Conservation (phyloP, 352 stramenopile species). For the Globisporangium apiculatum region DNA sequence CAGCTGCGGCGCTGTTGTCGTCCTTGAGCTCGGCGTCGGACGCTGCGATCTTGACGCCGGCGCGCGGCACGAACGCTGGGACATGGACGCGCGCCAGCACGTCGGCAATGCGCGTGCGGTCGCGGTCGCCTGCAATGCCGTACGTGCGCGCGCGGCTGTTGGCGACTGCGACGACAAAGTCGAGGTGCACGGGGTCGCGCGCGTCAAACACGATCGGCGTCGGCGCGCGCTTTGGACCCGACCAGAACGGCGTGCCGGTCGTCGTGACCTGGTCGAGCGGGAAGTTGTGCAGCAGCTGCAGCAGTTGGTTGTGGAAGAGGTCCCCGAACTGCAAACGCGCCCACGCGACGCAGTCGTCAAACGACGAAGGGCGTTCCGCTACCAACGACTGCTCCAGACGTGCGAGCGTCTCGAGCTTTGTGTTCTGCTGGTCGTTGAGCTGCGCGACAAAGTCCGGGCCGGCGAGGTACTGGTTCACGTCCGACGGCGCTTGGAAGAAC, state of each 20-base stretch:
- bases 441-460: conserved; percentile 86
- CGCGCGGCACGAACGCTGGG: conserved; percentile 89
- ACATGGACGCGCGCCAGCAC: conserved; percentile 87
- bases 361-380: conserved; percentile 85
- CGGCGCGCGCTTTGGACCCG: conserved; percentile 94
- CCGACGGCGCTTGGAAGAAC: conserved; percentile 96
- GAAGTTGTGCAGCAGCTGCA: conserved; percentile 98
- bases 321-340: conserved; percentile 97
- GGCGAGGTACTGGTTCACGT: conserved; percentile 93
- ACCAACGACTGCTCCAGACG: conserved; percentile 91
- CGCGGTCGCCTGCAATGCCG: conserved; percentile 73
- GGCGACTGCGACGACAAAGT: conserved; percentile 94
- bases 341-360: conserved; percentile 98
- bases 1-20: conserved; percentile 20
- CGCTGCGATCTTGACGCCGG: conserved; percentile 97
- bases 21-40: conserved; percentile 97
- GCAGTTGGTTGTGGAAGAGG: conserved; percentile 98
- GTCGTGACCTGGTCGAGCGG: conserved; percentile 95
- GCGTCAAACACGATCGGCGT: conserved; percentile 91
- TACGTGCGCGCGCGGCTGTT: conserved; percentile 95
- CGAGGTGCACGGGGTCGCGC: conserved; percentile 89
- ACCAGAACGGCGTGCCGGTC: conserved; percentile 98
- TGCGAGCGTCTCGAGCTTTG: conserved; percentile 94
- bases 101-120: conserved; percentile 59
- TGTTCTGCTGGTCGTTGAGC: conserved; percentile 95